Base-by-base conservation (phyloP, 495 filamentous ascomycete species). In the Pyrenula massariospora region DNA sequence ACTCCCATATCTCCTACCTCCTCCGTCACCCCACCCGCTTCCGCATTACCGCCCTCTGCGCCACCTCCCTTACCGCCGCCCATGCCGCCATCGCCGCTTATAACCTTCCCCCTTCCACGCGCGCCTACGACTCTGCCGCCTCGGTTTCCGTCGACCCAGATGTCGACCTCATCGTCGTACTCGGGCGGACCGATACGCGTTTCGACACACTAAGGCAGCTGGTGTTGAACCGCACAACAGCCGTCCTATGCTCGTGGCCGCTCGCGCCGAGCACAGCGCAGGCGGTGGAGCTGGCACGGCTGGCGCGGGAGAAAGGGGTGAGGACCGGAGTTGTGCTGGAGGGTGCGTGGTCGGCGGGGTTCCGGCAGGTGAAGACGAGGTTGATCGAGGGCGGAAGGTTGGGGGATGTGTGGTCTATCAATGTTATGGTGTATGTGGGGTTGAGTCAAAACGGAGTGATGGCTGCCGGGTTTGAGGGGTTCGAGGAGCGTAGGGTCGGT, bases 201-300 rank as follows among this genome's bases (percentile, higher is more conserved):
- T 69, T 72, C 52, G 60, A 63, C 19, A 66, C 74, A 10, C 65
- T 74, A 36, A 62, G 69, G 15, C 8, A 54, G 20, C 77, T 79
- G 1, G 72, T 70, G 12, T 50, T 87, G 10, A 55, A 64, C 19
- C 78, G 79, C 0, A 79, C 79, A n/a, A 85, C 85, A 61, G 65
- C 70, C 25, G 76, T 79, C 12, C 84, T 68, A 55, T 70, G 79
- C 22, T 84, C 86, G 62, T 86, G 84, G 84, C 72, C 73, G 1
- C 59, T 78, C 1, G 71, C 60, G 0, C 55, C 61, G 50, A 71
- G 69, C 51, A 50, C 67, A 15, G 48, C 57, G 5, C 58, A 70
- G n/a, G 68, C 69, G 10, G 56, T 70, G 51, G 73, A 78, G 48
- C 56, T 86, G 57, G 69, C 71, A 0, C 50, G 58, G 1, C 55